These are phyloP conservation scores for Physcomitrellopsis africana DNA, from an alignment of 225 moss, liverwort and hornwort genomes.

Conservation along the genomic window DNA sequence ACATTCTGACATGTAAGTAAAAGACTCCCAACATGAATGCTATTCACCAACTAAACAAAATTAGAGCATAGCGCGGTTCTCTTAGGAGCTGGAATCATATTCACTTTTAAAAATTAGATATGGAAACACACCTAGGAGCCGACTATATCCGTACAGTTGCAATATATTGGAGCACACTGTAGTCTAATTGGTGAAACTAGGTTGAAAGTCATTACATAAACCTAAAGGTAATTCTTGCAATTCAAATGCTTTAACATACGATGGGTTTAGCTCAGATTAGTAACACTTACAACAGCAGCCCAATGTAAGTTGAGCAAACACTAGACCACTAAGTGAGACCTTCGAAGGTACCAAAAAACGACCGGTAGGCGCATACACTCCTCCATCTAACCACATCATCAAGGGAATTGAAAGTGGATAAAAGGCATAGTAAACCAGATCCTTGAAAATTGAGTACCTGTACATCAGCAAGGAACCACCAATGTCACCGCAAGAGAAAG, in stretches of 20 bases:
- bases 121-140: neutral
- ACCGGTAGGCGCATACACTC: constrained; percentile 63
- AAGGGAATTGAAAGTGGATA: constrained; percentile 84
- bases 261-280: constrained; percentile 15
- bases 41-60: constrained; percentile 19
- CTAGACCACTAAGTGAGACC: constrained; percentile 17
- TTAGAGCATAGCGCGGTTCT: neutral
- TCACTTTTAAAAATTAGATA: neutral
- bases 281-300: constrained; percentile 77
- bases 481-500: constrained; percentile 14
- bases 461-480: constrained; percentile 28
- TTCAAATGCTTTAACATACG: constrained; percentile 13
- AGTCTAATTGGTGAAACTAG: constrained; percentile 3
- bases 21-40: constrained; percentile 13
- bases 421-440: constrained; percentile 82
- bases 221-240: neutral
- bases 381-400: constrained; percentile 85
- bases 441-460: constrained; percentile 74
- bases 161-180: constrained; percentile 9
- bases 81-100: constrained; percentile 4
- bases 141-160: constrained; percentile 15
- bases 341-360: constrained; percentile 61
- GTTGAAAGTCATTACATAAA: neutral
- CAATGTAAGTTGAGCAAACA: constrained; percentile 52
- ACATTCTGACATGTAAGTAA: constrained; percentile 32